Conservation (phyloP, 2,329 filamentous ascomycete species). For the Setomelanomma holmii region DNA sequence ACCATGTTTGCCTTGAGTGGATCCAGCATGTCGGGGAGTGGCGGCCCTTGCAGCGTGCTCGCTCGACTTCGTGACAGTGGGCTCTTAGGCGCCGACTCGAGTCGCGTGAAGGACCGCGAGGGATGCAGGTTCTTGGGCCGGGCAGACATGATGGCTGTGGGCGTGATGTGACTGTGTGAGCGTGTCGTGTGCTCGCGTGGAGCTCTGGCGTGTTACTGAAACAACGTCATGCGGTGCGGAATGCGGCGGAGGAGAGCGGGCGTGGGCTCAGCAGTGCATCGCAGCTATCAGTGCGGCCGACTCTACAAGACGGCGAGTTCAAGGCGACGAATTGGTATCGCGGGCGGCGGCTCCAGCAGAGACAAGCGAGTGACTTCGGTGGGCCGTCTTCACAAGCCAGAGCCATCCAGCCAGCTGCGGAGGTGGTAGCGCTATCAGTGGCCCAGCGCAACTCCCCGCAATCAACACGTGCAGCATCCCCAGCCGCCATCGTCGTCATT, state of each 20-base stretch:
- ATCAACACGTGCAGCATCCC: slow-evolving; percentile 17
- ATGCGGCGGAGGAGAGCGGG: slow-evolving; percentile 16
- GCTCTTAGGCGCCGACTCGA: slow-evolving; percentile 48
- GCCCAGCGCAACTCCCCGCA: slow-evolving; percentile 10
- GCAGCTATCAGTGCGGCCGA: neutral
- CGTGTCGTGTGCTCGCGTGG: slow-evolving; percentile 36
- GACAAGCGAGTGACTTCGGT: slow-evolving; percentile 3
- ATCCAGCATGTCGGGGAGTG: slow-evolving; percentile 53
- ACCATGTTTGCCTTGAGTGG: slow-evolving; percentile 48
- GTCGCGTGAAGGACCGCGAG: slow-evolving; percentile 58
- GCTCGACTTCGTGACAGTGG: slow-evolving; percentile 53
- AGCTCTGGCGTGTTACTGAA: slow-evolving; percentile 27
- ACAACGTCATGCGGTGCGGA: slow-evolving; percentile 45
- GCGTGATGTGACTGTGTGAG: slow-evolving; percentile 7
- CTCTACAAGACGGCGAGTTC: neutral
- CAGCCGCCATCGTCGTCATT: slow-evolving; percentile 15
- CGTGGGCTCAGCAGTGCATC: slow-evolving; percentile 1
- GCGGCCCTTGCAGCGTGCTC: slow-evolving; percentile 54
- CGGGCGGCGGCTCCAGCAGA: too few relatives aligned
- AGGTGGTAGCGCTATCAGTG: slow-evolving; percentile 7
- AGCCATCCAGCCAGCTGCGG: neutral
- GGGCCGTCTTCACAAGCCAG: neutral
- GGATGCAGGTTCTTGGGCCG: slow-evolving; percentile 49
- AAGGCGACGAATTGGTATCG: too few relatives aligned
- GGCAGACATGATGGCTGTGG: slow-evolving; percentile 34